Conservation (phyloP, 2,329 filamentous ascomycete genomes). For the Cadophora sp. region DNA sequence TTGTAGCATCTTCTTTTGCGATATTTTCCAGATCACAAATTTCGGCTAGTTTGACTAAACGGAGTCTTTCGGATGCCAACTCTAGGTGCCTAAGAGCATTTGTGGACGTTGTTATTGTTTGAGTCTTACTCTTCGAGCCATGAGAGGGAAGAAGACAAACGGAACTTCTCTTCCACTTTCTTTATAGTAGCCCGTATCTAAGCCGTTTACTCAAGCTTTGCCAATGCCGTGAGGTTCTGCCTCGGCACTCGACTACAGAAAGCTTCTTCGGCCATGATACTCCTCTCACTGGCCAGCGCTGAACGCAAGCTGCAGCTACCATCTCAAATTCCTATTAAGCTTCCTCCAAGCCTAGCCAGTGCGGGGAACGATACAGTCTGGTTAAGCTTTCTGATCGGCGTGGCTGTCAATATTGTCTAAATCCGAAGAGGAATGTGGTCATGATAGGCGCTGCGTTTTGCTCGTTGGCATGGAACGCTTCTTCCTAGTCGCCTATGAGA, state of each 20-base stretch:
- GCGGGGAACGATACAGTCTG: conserved; percentile 1
- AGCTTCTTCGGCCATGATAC: neutral
- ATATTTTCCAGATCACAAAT: too few species aligned
- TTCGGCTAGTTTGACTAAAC: too few species aligned
- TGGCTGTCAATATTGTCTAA: conserved; percentile 10
- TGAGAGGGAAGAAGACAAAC: too few species aligned
- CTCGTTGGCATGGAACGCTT: neutral
- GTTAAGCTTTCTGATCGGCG: conserved; percentile 11
- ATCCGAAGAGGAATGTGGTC: conserved; percentile 19
- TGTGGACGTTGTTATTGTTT: neutral
- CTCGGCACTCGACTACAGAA: neutral
- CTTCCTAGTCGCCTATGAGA: conserved; percentile 10
- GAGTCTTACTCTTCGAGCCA: neutral
- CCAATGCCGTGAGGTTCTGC: neutral
- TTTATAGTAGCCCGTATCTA: neutral
- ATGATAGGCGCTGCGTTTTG: neutral
- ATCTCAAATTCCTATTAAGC: neutral
- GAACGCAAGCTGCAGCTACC: neutral
- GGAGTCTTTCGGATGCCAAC: too few species aligned
- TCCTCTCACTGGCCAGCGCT: neutral
- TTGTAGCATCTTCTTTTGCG: neutral
- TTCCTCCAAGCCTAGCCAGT: neutral
- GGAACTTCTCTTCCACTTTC: neutral
- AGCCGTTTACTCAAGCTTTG: neutral
- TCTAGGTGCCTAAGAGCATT: too few species aligned